Evolutionary conservation across 2,329 filamentous ascomycete species (phyloP), one percentile per base, ranked within the genome.

Genomic region (Camillea tinctor): DNA sequence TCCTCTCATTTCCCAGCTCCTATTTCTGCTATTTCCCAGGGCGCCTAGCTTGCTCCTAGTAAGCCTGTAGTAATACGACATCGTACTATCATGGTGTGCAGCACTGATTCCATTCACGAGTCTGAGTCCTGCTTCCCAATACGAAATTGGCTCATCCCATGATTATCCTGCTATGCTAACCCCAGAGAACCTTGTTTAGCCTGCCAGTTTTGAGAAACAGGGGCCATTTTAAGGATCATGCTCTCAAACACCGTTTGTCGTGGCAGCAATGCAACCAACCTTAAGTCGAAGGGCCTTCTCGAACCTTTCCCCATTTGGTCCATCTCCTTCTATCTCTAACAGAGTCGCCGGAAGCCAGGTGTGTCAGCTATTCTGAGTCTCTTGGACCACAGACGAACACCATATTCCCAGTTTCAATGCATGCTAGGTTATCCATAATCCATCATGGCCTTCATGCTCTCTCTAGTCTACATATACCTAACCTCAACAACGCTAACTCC

Each of bases 281-380:
- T 44, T 56, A 20, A 55, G 56, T 55, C 60, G 40, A 52, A 53
- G 65, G 59, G 58, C 54, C 60, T 70, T 71, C 68, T 66, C 59
- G 65, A 67, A 67, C 55, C 60, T 62, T 69, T 65, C 61, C 58
- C 24, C 52, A 62, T 60, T 56, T 51, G 50, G 56, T 19, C 15
- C 52, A 22, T n/a, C 26, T 26, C 21, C 20, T 20, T 24, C 21
- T 23, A 21, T 50, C 49, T 50, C 49, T 50, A 50, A 50, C 49
- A 50, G 19, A 21, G 52, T 36, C 21, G 30, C 49, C 36, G 49
- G 52, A 59, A 55, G 52, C 21, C 24, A 26, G 50, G 53, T 63
- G 65, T 68, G 50, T 67, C 68, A 67, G 60, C 61, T 65, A 58
- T 50, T 36, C 68, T 66, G 57, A 64, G 58, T 60, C 62, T 63